Evolutionary conservation across 192 early-diverging fungal species (phyloP).

Genomic region (Linnemannia exigua): DNA sequence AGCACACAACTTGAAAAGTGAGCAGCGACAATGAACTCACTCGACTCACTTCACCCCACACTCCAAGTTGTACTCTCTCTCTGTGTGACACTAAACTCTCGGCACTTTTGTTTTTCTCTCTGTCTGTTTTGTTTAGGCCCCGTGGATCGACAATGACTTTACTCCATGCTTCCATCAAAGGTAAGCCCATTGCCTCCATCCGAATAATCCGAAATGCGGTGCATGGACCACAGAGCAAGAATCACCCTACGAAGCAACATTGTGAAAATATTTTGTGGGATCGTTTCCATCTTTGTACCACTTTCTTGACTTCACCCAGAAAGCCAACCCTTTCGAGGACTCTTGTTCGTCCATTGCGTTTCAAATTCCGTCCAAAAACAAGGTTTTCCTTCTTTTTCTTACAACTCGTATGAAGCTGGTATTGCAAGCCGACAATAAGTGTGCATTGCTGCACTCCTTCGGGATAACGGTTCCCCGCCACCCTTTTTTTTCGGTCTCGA

Average conservation of each 20-base stretch:
- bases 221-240: background rate
- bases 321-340: background rate
- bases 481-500: background rate
- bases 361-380: conserved; percentile 3
- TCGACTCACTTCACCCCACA: background rate
- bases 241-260: background rate
- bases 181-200: conserved; percentile 12
- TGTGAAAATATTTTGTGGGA: background rate
- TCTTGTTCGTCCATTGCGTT: background rate
- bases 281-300: conserved; percentile 4
- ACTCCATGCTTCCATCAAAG: conserved; percentile 52
- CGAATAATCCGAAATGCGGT: background rate
- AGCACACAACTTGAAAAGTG: background rate
- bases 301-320: background rate
- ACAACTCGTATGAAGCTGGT: too few relatives aligned
- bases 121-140: conserved; percentile 11
- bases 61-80: background rate
- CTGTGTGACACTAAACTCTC: background rate
- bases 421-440: background rate
- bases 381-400: background rate
- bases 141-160: conserved; percentile 54
- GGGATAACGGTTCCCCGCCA: background rate
- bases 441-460: background rate
- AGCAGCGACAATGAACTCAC: background rate
- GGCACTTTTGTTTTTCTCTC: too few relatives aligned